Base-by-base conservation (phyloP, 2,329 filamentous ascomycete species). In the Fusarium subglutinans region DNA sequence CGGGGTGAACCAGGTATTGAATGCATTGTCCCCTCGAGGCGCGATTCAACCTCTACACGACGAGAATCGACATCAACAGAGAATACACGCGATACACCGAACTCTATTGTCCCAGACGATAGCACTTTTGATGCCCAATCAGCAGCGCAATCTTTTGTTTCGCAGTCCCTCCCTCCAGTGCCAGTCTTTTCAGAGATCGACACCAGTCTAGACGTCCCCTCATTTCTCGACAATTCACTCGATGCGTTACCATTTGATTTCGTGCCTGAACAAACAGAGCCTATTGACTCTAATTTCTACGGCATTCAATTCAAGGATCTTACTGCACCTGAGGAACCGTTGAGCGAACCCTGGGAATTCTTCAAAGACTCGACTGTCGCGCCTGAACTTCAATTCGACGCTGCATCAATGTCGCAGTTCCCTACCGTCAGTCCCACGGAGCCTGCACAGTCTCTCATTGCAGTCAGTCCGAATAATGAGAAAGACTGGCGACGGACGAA, bases 1-100 rank as follows among this genome's bases (percentile, higher is more conserved):
- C 65, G 51, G 5, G 66, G 65, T 6, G 66, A 69, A 4, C 30
- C 44, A 5, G 59, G 51, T 6, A 69, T 69, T 18, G 65, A 69
- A 11, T 69, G 66, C 28, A 35, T 69, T 33, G 30, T 69, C 1
- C 65, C 66, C 7, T 26, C 35, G 0, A 64, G 66, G 10, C 30
- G 66, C 2, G 40, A 63, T 10, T 55, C 65, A 22, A 43, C 58
- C 2, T 55, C 65, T 15, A 53, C 58, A 6, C n/a, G 58, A 43
- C 14, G 45, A 45, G 13, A 63, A 47, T 10, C 58, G 33, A 53
- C 33, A 8, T 53, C 50, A 20, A 53, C 50, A 3, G 50, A 53
- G 1, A 53, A 53, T 11, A 53, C 50, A 15, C 50, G 50, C 50
- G 50, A 22, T 37, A 53, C 50, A 2, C 50, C 66, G 6, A 41